phyloP scores from a whole-genome alignment of 495 filamentous ascomycete species.

The Hypoxylon trugodes region DNA sequence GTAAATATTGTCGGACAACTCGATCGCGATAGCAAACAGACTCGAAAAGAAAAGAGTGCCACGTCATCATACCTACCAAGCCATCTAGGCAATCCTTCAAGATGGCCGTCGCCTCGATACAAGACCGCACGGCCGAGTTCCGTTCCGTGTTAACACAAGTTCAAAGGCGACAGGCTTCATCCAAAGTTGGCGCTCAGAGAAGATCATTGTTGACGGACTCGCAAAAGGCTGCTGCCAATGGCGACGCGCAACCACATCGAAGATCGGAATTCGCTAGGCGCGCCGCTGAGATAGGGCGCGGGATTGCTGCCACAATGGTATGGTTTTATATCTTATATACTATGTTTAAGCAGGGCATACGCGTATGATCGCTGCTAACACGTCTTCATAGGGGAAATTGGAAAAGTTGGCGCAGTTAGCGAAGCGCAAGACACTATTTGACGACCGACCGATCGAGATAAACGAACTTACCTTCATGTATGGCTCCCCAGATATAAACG shows the following conservation, averaged over 20 bases:
- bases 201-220: conserved; percentile 81
- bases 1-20: no score
- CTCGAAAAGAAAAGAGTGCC: background rate
- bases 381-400: conserved; percentile 68
- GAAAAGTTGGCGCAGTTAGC: conserved; percentile 92
- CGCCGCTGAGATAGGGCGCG: conserved; percentile 88
- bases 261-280: conserved; percentile 85
- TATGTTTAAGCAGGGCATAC: background rate
- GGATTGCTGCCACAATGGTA: conserved; percentile 85
- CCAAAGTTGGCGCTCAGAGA: conserved; percentile 77
- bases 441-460: conserved; percentile 95
- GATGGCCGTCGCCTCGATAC: conserved; percentile 76
- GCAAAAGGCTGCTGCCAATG: conserved; percentile 75
- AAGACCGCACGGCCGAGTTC: conserved; percentile 96
- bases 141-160: conserved; percentile 85
- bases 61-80: background rate
- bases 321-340: background rate
- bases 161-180: conserved; percentile 73
- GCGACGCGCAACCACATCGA: conserved; percentile 58
- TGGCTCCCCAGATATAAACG: conserved; percentile 17
- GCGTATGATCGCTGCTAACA: background rate
- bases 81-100: conserved; percentile 32
- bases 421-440: conserved; percentile 95
- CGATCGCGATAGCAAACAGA: background rate
- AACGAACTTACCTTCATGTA: conserved; percentile 80